Percentiles rank a stretch among this genome's conserved stretches.
phyloP scores from a whole-genome alignment of 2,329 filamentous ascomycete genomes.

The Diaporthe sp. region DNA sequence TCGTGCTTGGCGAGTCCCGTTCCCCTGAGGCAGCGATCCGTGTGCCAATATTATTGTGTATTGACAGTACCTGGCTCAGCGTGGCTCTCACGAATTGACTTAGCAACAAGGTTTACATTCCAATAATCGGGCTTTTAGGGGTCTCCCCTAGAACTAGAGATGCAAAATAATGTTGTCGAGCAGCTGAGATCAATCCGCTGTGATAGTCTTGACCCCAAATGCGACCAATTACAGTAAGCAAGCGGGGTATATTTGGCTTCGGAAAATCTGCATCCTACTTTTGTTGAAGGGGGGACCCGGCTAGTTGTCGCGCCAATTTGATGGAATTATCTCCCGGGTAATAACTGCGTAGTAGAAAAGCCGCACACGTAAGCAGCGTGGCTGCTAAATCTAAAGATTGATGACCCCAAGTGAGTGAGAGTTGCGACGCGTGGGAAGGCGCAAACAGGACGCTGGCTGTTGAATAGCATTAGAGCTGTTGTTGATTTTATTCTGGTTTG shows the following conservation, averaged over 20 bases:
- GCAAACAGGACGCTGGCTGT: not conserved
- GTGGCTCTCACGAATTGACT: not conserved
- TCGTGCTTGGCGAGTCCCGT: conserved; percentile 1
- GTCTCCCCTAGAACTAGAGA: not conserved
- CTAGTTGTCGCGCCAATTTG: not conserved
- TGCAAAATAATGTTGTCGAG: not conserved
- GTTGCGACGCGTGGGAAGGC: not conserved
- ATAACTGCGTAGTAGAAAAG: not conserved
- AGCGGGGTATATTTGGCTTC: not conserved
- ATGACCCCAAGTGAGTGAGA: not conserved
- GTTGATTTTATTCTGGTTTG: not conserved
- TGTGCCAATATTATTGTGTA: not conserved
- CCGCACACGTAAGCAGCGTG: not conserved
- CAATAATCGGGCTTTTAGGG: not conserved
- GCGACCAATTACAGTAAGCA: not conserved
- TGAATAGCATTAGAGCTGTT: not conserved
- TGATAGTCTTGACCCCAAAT: too few species aligned
- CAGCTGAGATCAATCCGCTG: not conserved
- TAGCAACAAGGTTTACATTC: not conserved
- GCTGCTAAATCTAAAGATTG: not conserved
- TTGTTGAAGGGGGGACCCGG: not conserved
- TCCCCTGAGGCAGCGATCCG: not conserved
- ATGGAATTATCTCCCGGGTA: not conserved
- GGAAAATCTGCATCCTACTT: not conserved
- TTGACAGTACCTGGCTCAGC: not conserved